Conservation (phyloP, 768 basidiomycete species). For the Termitomyces sp. region DNA sequence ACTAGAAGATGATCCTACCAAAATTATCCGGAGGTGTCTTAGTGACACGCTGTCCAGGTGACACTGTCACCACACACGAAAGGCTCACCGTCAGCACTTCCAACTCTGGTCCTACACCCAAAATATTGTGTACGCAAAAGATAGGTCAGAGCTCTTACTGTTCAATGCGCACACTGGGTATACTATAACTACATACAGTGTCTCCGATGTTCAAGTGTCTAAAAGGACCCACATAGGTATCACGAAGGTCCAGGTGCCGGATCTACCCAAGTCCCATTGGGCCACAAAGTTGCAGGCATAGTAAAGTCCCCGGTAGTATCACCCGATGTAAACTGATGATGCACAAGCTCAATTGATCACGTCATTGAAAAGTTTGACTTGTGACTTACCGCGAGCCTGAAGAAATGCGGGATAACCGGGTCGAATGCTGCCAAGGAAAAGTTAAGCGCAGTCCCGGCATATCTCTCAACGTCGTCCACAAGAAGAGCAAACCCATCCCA, state of each 20-base stretch:
- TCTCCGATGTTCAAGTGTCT: background rate
- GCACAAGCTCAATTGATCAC: constrained; percentile 1
- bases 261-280: constrained; percentile 80
- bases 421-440: constrained; percentile 65
- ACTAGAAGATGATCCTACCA: constrained; percentile 2
- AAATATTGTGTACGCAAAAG: background rate
- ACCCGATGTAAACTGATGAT: constrained; percentile 40
- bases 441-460: constrained; percentile 63
- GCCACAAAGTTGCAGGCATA: constrained; percentile 67
- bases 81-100: background rate
- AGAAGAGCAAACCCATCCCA: constrained; percentile 80
- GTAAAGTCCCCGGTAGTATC: constrained; percentile 70
- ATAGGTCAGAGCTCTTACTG: background rate
- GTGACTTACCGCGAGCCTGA: constrained; percentile 68
- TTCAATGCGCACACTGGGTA: background rate
- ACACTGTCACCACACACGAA: background rate
- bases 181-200: constrained; percentile 1
- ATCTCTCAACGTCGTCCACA: constrained; percentile 84
- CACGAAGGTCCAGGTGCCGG: constrained; percentile 64
- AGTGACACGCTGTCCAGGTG: background rate
- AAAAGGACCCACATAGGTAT: background rate
- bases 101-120: background rate
- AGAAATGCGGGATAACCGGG: constrained; percentile 63
- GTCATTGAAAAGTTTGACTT: constrained; percentile 1
- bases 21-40: background rate